Base-by-base conservation (phyloP, 2,329 filamentous ascomycete genomes). In the Emmonsiellopsis sp. region DNA sequence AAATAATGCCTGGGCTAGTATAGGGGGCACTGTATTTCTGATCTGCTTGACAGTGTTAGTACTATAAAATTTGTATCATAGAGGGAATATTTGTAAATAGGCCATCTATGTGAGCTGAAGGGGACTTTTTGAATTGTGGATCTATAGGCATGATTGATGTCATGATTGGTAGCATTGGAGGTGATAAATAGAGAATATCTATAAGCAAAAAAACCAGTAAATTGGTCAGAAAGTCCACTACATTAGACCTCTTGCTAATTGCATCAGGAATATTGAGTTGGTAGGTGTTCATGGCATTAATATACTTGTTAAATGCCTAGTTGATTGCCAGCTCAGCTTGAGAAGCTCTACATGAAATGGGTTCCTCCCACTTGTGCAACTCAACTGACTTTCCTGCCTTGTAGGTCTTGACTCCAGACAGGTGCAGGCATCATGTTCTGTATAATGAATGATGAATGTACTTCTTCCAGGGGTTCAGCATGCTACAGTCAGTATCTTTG, bases 11-110 rank as follows among this genome's bases (percentile, higher is more conserved):
- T 68, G 64, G 0, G 71, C 71, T 7, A 78, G 57, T 11, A 64
- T 54, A 6, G 87, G 81, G 0, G 88, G 86, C n/a, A 92, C 88
- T 0, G 87, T 87, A 62, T 93, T 92, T 0, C 88, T 88, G 57
- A 92, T 87, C 64, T 90, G 86, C 57, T 74, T 78, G 58, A 78
- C 61, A 0, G 66, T 63, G 0, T 67, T 62, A 0, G 47, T 60
- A 0, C 68, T 69, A 0, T 69, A 56, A 61, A 92, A 91, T 0
- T 65, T 64, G 63, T 88, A 85, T 2, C 71, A 63, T 0, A 69
- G 55, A 0, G 86, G 85, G 51, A 93, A 93, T 0, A 83, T 84
- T 58, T 89, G 85, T 0, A 93, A 64, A 2, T 74, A 75, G 0
- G 87, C 86, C 27, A 81, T 76, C 63, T 60, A 27, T 81, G 64